Base-by-base conservation (phyloP, 805 yeast species). In the Metschnikowia rubicola region DNA sequence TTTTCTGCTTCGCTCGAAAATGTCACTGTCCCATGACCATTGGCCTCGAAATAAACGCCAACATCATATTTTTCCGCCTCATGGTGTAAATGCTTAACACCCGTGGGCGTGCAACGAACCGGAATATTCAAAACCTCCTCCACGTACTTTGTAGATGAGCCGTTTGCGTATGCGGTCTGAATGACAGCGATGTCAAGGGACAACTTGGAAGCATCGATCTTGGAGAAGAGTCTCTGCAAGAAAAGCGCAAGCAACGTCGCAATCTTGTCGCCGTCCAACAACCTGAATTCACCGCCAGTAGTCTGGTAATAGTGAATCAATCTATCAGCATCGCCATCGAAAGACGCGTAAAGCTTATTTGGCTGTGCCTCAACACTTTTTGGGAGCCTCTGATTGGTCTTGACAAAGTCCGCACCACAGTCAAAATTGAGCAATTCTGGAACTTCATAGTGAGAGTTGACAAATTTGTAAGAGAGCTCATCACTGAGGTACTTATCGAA, bases 151-250 rank as follows among this genome's bases (percentile, higher is more conserved):
- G 98, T 88, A 1, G 97, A 87, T 7, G 86, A 80, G 10, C 99
- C 99, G 64, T 94, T 94, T 41, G 99, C 99, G 61, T 94, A 94
- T 0, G 99, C 99, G 1, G 99, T 94, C 70, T 94, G 99, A 30
- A 94, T 90, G 4, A 91, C 94, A 8, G 97, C 99, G 43, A 77
- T 57, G n/a, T 66, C 59, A 46, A 76, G 64, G 7, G 59, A 46
- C 48, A 86, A 70, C 26, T 71, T 64, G 11, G 76, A 49, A 8
- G 80, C 68, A 41, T 77, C 66, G n/a, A 68, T 59, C 19, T 83
- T 63, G 39, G 84, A 62, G 26, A 70, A 68, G 12, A 78, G 66
- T 44, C 80, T 73, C 50, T 70, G 74, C 57, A 88, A 79, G 58
- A 79, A 83, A 38, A 75, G 71, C 1, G 97, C 96, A 45, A 88